A percentile compares a stretch with the other conserved stretches of the same genome.
These are phyloP conservation scores for Coemansia umbellata DNA, from an alignment of 192 early-diverging fungal genomes.

Conservation along the genomic window DNA sequence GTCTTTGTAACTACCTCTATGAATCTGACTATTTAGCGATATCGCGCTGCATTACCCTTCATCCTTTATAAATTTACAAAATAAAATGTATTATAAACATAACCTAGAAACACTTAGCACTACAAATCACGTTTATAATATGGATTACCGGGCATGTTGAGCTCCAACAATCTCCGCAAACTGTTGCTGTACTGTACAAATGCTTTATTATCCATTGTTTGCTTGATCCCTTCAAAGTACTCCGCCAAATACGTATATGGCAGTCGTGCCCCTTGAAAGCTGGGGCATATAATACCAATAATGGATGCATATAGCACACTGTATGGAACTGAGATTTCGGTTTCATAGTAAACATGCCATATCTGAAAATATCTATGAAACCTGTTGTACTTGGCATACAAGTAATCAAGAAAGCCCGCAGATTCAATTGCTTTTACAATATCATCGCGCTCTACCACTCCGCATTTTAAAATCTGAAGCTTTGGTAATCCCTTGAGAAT, in stretches of 20 bases:
- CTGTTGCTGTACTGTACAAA: background rate
- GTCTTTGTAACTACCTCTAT: constrained; percentile 10
- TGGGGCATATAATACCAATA: background rate
- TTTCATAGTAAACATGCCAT: background rate
- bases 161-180: background rate
- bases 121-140: no score
- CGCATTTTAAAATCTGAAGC: background rate
- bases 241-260: background rate
- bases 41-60: no score
- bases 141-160: no score
- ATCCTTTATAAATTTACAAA: background rate
- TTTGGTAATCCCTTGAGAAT: background rate
- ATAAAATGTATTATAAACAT: background rate
- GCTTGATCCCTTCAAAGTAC: background rate
- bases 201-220: background rate
- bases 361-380: background rate
- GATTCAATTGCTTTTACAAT: background rate
- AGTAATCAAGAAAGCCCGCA: background rate
- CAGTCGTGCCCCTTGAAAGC: background rate
- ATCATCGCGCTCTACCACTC: background rate
- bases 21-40: constrained; percentile 9
- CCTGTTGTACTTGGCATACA: background rate
- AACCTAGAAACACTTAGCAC: background rate
- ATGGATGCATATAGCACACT: background rate
- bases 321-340: background rate